These are phyloP conservation scores for Colletotrichum cereale DNA, from an alignment of 2,329 filamentous ascomycete species.

Conservation along the genomic window DNA sequence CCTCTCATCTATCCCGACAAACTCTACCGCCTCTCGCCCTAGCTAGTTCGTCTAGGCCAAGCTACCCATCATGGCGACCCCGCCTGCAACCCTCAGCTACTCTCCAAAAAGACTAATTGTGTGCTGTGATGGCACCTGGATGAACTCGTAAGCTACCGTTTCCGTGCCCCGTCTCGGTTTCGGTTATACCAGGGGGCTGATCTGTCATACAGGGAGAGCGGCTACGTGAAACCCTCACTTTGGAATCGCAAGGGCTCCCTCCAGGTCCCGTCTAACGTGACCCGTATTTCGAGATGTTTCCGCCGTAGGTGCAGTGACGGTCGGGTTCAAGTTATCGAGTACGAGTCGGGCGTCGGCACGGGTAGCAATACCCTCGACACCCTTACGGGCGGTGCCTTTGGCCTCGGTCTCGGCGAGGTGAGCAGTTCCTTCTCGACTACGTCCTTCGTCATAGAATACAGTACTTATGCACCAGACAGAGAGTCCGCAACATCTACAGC, in stretches of 20 bases:
- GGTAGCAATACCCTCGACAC: slow-evolving; percentile 62
- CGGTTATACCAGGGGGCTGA: not conserved
- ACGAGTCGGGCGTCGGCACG: slow-evolving; percentile 72
- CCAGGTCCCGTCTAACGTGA: slow-evolving; percentile 70
- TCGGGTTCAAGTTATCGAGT: slow-evolving; percentile 69
- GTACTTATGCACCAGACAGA: slow-evolving; percentile 49
- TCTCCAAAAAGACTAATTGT: slow-evolving; percentile 61
- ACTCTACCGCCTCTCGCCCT: not conserved
- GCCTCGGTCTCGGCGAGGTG: slow-evolving; percentile 66
- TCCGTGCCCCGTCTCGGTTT: no score
- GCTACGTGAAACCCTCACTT: slow-evolving; percentile 56
- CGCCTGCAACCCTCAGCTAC: slow-evolving; percentile 13
- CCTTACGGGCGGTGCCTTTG: slow-evolving; percentile 67
- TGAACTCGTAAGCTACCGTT: slow-evolving; percentile 54
- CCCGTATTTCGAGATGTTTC: slow-evolving; percentile 69
- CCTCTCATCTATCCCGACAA: not conserved
- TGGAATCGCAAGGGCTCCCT: slow-evolving; percentile 54
- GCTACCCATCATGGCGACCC: slow-evolving; percentile 11
- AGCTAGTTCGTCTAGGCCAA: not conserved
- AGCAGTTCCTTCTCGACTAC: slow-evolving; percentile 22
- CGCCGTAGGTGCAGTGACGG: slow-evolving; percentile 63
- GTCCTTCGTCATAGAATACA: not conserved
- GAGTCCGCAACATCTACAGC: slow-evolving; percentile 71
- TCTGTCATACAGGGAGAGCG: slow-evolving; percentile 54
- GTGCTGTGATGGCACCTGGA: slow-evolving; percentile 68